Evolutionary conservation across 2,329 filamentous ascomycete genomes (phyloP).

Genomic region (Cordyceps cicadae): DNA sequence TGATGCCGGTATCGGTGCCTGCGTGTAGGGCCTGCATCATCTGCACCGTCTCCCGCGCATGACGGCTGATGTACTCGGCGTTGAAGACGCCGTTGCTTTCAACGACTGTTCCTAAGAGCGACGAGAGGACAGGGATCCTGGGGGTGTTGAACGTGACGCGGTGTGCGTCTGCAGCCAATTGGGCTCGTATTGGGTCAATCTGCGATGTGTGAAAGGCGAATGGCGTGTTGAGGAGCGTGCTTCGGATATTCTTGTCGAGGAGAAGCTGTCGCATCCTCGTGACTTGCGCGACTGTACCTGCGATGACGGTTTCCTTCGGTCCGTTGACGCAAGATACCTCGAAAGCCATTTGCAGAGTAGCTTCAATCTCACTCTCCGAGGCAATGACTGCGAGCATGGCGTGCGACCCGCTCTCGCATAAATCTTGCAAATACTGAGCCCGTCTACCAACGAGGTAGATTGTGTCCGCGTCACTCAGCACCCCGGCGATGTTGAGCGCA

Average conservation of each 20-base stretch:
- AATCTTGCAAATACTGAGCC: not conserved
- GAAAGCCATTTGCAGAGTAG: not conserved
- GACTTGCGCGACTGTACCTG: not conserved
- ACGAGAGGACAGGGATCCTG: not conserved
- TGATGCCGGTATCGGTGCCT: not conserved
- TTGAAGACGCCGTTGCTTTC: not conserved
- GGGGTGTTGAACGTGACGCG: not conserved
- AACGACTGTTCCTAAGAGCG: not conserved
- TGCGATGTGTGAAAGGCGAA: slow-evolving; percentile 4
- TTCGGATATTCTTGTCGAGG: not conserved
- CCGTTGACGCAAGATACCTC: slow-evolving; percentile 1
- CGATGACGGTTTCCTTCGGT: slow-evolving; percentile 1
- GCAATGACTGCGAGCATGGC: slow-evolving; percentile 11
- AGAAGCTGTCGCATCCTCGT: not conserved
- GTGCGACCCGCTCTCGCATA: not conserved
- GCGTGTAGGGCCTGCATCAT: not conserved
- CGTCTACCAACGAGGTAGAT: slow-evolving; percentile 8
- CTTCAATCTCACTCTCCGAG: not conserved
- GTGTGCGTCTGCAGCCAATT: not conserved
- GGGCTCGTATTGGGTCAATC: not conserved
- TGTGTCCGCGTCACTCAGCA: slow-evolving; percentile 12
- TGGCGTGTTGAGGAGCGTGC: not conserved
- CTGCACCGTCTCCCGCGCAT: not conserved
- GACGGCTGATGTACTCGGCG: not conserved
- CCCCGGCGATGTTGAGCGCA: slow-evolving; percentile 22